Conservation (phyloP, 352 stramenopile species). For the Aphanomyces euteiches region DNA sequence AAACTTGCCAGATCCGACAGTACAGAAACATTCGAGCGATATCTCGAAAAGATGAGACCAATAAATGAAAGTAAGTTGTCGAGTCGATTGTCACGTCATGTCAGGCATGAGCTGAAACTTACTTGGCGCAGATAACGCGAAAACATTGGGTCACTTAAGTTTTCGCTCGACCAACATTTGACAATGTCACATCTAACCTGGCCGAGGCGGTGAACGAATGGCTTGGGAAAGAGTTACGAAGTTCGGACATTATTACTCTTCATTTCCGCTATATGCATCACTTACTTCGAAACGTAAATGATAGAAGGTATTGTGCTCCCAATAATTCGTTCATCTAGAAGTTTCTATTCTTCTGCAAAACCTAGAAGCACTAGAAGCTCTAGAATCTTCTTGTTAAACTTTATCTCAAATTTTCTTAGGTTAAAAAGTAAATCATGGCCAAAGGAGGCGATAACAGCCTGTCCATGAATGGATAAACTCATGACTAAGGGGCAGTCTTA, state of each 20-base stretch:
- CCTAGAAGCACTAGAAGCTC: neutral
- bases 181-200: conserved; percentile 2
- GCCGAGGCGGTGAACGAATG: neutral
- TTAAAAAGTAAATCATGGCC: neutral
- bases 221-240: neutral
- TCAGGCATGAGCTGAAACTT: neutral
- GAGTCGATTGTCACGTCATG: neutral
- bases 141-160: neutral
- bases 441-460: neutral
- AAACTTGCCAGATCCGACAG: neutral
- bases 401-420: neutral
- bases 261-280: too few relatives aligned
- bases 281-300: too few relatives aligned
- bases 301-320: too few relatives aligned
- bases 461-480: neutral
- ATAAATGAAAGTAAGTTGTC: neutral
- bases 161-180: neutral
- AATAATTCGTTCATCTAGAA: too few relatives aligned
- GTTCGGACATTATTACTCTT: neutral
- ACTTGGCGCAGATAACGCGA: neutral
- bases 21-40: neutral
- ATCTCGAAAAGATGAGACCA: neutral
- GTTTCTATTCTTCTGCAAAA: neutral
- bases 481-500: neutral
- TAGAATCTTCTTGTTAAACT: neutral